Percentiles rank a stretch among this genome's conserved stretches.
Evolutionary conservation across 2,329 filamentous ascomycete species (phyloP).

Genomic region (Neocucurbitaria cava): DNA sequence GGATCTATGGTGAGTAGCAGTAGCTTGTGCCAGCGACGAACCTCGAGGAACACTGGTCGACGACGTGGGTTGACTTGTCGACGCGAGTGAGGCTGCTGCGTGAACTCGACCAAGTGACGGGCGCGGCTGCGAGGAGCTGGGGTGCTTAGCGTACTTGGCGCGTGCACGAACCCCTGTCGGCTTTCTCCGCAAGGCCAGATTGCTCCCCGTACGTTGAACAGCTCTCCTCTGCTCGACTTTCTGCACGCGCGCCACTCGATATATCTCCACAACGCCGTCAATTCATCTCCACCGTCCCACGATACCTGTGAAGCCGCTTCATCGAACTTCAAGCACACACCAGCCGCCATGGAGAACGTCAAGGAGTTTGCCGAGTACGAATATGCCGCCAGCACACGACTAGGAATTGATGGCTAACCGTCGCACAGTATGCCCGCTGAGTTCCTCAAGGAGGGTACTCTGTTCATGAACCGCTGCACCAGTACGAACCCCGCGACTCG

Average conservation of each 20-base stretch:
- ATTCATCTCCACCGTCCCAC: slow-evolving; percentile 2
- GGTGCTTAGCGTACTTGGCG: slow-evolving; percentile 20
- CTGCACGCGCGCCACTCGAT: slow-evolving; percentile 19
- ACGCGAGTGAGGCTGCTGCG: slow-evolving; percentile 15
- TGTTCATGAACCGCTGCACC: slow-evolving; percentile 59
- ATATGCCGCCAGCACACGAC: not conserved
- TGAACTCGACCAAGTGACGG: slow-evolving; percentile 17
- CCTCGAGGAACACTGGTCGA: slow-evolving; percentile 13
- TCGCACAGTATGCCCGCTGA: slow-evolving; percentile 46
- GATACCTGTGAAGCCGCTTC: not conserved
- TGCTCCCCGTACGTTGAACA: slow-evolving; percentile 31
- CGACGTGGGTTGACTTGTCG: slow-evolving; percentile 12
- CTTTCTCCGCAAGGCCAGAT: slow-evolving; percentile 37
- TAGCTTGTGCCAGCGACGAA: slow-evolving; percentile 16
- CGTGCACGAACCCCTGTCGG: slow-evolving; percentile 21
- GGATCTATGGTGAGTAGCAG: slow-evolving; percentile 11
- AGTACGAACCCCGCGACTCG: slow-evolving; percentile 31
- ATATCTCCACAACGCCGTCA: slow-evolving; percentile 1
- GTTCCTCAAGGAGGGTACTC: slow-evolving; percentile 56
- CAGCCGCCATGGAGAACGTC: slow-evolving; percentile 68
- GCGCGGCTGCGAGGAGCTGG: slow-evolving; percentile 19
- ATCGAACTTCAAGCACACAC: slow-evolving; percentile 1
- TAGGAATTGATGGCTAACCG: slow-evolving; percentile 25
- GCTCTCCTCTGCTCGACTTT: slow-evolving; percentile 24
- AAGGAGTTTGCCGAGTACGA: slow-evolving; percentile 71